Base-by-base conservation (phyloP, 345 rosid species). In the Citrus trifoliata region DNA sequence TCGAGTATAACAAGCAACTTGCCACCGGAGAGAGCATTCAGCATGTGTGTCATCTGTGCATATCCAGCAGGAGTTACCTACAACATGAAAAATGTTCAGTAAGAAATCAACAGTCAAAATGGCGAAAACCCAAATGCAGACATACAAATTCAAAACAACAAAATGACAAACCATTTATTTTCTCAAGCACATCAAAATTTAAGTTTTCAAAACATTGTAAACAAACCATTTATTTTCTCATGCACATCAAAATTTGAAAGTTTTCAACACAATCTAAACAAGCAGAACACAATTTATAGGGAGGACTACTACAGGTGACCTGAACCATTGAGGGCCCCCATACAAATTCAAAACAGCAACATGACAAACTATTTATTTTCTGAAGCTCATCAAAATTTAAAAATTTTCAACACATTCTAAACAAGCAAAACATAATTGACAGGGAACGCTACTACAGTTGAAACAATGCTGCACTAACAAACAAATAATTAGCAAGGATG, bases 1-100 rank as follows among this genome's bases (percentile, higher is more conserved):
- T 96, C 98, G 27, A 96, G 98, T 84, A 96, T 89, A 69, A 94
- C 95, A 64, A 94, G 97, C 89, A 96, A 82, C 92, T 94, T 96
- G 70, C 97, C 97, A 48, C 85, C 86, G 73, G 90, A 87, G 12
- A 94, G 81, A 83, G 80, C 76, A 69, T 79, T 84, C 78, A 93
- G 78, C 97, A 96, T 89, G 76, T 87, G 86, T 40, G 98, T 86
- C 99, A 96, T 94, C 78, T 78, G 86, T 67, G 97, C 90, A 88
- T 94, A 96, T 73, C 98, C 98, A 83, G 88, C 85, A 21, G 98
- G 97, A 81, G 98, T 96, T 37, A 93, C 95, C 97, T 96, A 77
- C 32, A 75, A 59, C 10, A 66, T 55, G 58, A 38, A 53, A 35
- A 9, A 55, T 24, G 58, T 78, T 7, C 21, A 30, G 6, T 14